Evolutionary conservation across 2,329 filamentous ascomycete species (phyloP).

Genomic region (Hortaea werneckii): DNA sequence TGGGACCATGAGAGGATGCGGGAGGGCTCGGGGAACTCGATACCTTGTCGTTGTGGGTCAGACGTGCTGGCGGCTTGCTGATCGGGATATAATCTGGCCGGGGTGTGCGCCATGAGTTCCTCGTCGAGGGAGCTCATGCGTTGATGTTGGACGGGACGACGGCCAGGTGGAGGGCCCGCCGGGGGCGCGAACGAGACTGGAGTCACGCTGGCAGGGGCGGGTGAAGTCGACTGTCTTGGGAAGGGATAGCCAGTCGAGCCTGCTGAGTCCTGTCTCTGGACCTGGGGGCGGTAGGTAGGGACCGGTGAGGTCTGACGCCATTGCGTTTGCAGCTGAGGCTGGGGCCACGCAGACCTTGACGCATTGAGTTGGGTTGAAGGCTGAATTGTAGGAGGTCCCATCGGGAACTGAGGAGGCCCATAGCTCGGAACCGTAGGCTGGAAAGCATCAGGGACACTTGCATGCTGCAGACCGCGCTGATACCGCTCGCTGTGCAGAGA

Average conservation of each 20-base stretch:
- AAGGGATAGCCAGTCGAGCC: too few species aligned
- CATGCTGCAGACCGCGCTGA: conserved; percentile 3
- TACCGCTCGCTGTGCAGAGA: conserved; percentile 14
- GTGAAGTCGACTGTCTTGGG: not conserved
- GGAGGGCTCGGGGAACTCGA: not conserved
- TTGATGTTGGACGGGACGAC: not conserved
- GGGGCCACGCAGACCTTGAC: too few species aligned
- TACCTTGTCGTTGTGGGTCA: not conserved
- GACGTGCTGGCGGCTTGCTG: conserved; percentile 13
- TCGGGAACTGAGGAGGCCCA: not conserved
- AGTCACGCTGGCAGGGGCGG: not conserved
- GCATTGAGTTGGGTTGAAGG: too few species aligned
- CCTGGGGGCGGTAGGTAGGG: not conserved
- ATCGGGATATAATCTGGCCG: conserved; percentile 16
- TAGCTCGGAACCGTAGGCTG: conserved; percentile 13
- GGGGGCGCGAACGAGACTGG: not conserved
- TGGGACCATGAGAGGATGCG: not conserved
- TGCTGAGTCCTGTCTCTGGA: not conserved
- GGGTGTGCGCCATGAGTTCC: conserved; percentile 13
- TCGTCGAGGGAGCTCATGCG: not conserved
- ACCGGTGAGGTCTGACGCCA: not conserved
- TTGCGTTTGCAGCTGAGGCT: too few species aligned
- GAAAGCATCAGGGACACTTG: conserved; percentile 16
- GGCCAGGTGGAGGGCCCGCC: not conserved
- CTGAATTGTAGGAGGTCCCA: not conserved